Conservation (phyloP, 352 stramenopile genomes). For the Pythium vanterpoolii region DNA sequence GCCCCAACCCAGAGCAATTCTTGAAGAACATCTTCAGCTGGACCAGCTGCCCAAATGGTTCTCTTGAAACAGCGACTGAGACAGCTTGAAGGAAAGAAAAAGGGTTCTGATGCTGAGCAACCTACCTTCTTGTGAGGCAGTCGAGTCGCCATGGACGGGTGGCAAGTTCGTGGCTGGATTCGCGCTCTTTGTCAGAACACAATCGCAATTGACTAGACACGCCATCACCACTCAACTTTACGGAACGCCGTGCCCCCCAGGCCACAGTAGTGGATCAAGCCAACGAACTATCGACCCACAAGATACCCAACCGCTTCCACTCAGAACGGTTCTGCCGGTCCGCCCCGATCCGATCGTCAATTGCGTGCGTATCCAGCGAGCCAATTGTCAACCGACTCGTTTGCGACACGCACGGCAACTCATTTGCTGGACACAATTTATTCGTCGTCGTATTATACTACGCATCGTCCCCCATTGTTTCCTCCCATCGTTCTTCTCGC, state of each 20-base stretch:
- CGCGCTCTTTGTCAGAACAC: background rate
- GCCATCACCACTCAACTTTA: background rate
- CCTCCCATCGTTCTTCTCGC: no score
- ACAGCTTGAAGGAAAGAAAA: conserved; percentile 10
- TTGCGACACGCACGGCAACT: background rate
- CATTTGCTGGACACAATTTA: background rate
- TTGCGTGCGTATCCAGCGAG: background rate
- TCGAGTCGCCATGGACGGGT: background rate
- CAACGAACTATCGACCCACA: no score
- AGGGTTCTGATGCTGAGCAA: background rate
- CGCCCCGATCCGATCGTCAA: background rate
- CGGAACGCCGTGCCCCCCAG: background rate
- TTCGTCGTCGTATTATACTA: no score
- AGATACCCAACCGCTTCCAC: no score
- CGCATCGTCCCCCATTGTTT: no score
- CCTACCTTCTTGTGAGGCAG: background rate
- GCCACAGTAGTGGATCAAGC: no score
- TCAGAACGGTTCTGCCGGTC: conserved; percentile 8
- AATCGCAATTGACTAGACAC: conserved; percentile 2
- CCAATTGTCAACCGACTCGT: background rate
- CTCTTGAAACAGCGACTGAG: no score
- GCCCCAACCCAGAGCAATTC: background rate
- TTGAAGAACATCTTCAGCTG: no score
- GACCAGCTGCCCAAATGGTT: no score
- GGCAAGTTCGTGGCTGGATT: background rate